Conservation (phyloP, 139 green algal species). For the Dunaliella sp. region DNA sequence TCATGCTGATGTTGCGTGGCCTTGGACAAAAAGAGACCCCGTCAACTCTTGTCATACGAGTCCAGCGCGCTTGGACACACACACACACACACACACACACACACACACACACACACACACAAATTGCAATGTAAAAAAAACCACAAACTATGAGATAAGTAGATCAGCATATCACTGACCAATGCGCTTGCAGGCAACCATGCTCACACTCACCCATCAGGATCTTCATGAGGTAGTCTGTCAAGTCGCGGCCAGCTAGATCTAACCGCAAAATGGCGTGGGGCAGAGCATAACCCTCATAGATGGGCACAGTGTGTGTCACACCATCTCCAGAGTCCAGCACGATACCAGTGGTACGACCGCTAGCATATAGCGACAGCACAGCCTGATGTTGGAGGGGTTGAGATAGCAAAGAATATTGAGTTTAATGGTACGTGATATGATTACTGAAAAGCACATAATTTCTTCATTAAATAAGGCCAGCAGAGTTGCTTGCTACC, state of each 20-base stretch:
- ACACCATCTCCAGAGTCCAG: slow-evolving; percentile 97
- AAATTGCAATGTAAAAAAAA: not conserved
- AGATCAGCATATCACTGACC: not conserved
- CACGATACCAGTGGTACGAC: slow-evolving; percentile 98
- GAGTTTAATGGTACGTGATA: too few relatives aligned
- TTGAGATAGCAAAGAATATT: too few relatives aligned
- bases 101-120: too few relatives aligned
- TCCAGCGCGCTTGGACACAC: too few relatives aligned
- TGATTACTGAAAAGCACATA: too few relatives aligned
- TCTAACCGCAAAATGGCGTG: slow-evolving; percentile 96
- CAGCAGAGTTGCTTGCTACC: too few relatives aligned
- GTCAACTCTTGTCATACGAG: too few relatives aligned
- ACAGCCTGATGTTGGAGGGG: slow-evolving; percentile 79
- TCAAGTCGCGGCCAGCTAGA: slow-evolving; percentile 94
- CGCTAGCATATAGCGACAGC: slow-evolving; percentile 95
- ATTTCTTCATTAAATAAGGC: too few relatives aligned
- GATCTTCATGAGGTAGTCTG: slow-evolving; percentile 96
- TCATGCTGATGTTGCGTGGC: too few relatives aligned
- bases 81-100: too few relatives aligned
- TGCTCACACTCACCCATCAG: slow-evolving; percentile 52
- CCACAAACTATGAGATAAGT: not conserved
- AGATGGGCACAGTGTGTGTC: slow-evolving; percentile 97
- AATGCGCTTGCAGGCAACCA: not conserved
- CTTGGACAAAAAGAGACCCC: too few relatives aligned
- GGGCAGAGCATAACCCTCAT: slow-evolving; percentile 95